Evolutionary conservation across 805 yeast genomes (phyloP).

Genomic region (Pichia sporocuriosa): DNA sequence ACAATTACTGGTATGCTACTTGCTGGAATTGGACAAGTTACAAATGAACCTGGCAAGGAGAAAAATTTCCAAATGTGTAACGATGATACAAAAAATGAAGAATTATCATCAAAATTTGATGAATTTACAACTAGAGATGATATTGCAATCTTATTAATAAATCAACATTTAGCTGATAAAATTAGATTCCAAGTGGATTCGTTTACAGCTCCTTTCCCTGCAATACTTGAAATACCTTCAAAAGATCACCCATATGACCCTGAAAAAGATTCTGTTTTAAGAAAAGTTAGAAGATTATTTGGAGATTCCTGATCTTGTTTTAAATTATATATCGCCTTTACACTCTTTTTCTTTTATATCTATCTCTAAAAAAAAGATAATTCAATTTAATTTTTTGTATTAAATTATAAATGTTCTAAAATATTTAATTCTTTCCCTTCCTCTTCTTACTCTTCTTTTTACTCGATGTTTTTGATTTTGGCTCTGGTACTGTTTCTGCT

Average conservation of each 20-base stretch:
- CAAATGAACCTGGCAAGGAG: conserved; percentile 51
- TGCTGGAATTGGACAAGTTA: conserved; percentile 92
- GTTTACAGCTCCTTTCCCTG: conserved; percentile 89
- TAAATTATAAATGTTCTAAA: background rate
- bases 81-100: conserved; percentile 69
- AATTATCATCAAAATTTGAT: conserved; percentile 67
- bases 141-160: conserved; percentile 86
- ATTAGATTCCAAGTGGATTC: conserved; percentile 78
- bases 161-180: conserved; percentile 90
- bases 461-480: conserved; percentile 14
- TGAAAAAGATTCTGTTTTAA: conserved; percentile 90
- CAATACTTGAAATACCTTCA: conserved; percentile 92
- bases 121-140: conserved; percentile 77
- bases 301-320: conserved; percentile 49
- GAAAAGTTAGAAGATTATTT: conserved; percentile 89
- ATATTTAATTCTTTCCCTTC: conserved; percentile 21
- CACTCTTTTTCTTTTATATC: conserved; percentile 21
- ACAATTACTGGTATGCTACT: conserved; percentile 91
- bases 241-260: conserved; percentile 99
- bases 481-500: background rate
- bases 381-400: background rate
- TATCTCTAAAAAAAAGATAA: background rate
- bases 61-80: conserved; percentile 80
- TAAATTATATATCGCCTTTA: conserved; percentile 25
- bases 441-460: conserved; percentile 31